Conservation (phyloP, 1,284 basidiomycete genomes). For the Rhodotorula sp. region DNA sequence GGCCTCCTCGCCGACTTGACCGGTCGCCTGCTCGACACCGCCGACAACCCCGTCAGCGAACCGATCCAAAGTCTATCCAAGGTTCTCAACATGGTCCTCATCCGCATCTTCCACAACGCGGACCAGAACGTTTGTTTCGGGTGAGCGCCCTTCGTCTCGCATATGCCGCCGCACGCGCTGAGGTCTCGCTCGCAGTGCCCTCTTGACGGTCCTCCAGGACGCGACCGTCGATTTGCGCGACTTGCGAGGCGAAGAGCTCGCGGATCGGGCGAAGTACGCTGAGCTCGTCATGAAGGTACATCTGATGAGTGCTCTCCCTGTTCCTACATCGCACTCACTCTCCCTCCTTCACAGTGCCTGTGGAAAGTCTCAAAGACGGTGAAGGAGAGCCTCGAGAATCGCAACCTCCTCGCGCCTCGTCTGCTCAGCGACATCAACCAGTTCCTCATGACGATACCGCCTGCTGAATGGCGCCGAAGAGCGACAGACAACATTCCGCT, state of each 20-base stretch:
- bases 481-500: conserved; percentile 87
- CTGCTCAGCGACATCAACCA: conserved; percentile 92
- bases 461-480: conserved; percentile 90
- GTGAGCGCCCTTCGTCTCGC: conserved; percentile 54
- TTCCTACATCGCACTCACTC: background rate
- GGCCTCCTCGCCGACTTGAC: conserved; percentile 83
- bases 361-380: conserved; percentile 97
- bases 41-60: conserved; percentile 55
- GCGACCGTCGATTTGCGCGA: conserved; percentile 82
- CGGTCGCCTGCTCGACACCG: conserved; percentile 82
- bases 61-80: conserved; percentile 63
- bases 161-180: background rate
- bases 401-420: conserved; percentile 77
- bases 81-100: conserved; percentile 97
- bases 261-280: conserved; percentile 70
- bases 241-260: conserved; percentile 46
- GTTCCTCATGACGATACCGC: conserved; percentile 88
- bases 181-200: conserved; percentile 55
- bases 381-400: conserved; percentile 80
- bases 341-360: conserved; percentile 61
- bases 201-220: conserved; percentile 79
- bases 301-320: background rate
- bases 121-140: conserved; percentile 88
- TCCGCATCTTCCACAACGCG: conserved; percentile 87
- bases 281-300: conserved; percentile 82